Evolutionary conservation across 208 protist species (phyloP).

Genomic region (Trypanosoma lewisi): DNA sequence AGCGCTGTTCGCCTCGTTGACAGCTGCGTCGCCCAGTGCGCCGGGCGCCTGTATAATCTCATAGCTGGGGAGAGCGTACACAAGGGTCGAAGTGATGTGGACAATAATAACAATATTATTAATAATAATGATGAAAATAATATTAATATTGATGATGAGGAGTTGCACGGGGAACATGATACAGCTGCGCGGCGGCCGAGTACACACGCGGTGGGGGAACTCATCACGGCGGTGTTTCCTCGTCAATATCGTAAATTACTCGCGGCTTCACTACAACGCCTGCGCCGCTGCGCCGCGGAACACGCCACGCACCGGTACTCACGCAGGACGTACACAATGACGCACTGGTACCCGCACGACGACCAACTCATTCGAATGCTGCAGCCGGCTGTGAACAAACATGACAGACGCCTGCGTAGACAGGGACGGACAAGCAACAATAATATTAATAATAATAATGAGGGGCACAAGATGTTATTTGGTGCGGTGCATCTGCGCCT

Average conservation of each 20-base stretch:
- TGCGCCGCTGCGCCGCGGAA: constrained; percentile 41
- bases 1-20: constrained; percentile 63
- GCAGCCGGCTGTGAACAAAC: background rate
- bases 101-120: constrained; percentile 5
- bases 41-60: constrained; percentile 44
- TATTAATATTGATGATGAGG: background rate
- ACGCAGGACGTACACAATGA: constrained; percentile 5
- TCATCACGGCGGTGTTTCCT: constrained; percentile 35
- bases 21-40: constrained; percentile 52
- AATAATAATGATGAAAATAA: constrained; percentile 9
- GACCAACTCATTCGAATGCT: constrained; percentile 19
- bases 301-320: constrained; percentile 36
- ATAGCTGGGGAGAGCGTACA: constrained; percentile 14
- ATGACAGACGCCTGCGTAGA: background rate
- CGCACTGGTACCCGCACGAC: constrained; percentile 28
- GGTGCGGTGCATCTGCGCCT: constrained; percentile 56
- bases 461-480: constrained; percentile 13
- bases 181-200: constrained; percentile 14
- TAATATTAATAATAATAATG: background rate
- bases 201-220: constrained; percentile 4
- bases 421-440: background rate
- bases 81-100: background rate
- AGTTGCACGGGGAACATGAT: constrained; percentile 38
- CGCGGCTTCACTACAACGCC: constrained; percentile 44
- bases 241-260: constrained; percentile 29